Conservation (phyloP, 768 basidiomycete species). For the Plicaturopsis crispa region DNA sequence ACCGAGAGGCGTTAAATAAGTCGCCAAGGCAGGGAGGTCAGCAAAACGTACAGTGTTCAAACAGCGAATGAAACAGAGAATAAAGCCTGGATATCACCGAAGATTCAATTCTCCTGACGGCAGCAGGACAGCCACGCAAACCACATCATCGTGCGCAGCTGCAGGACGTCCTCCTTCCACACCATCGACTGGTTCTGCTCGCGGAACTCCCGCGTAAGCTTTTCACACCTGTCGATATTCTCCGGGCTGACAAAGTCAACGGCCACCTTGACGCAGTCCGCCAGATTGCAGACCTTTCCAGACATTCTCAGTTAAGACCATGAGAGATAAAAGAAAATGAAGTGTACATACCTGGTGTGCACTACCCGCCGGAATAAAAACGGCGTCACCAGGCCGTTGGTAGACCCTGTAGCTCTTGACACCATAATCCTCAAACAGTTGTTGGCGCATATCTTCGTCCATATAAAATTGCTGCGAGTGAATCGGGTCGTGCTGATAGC, state of each 20-base stretch:
- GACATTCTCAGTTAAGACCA: constrained; percentile 3
- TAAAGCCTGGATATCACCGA: too few species aligned
- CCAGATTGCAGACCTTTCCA: constrained; percentile 81
- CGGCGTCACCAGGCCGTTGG: constrained; percentile 86
- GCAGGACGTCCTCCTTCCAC: constrained; percentile 94
- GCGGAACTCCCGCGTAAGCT: constrained; percentile 82
- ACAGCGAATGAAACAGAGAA: too few species aligned
- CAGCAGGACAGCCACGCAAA: constrained; percentile 79
- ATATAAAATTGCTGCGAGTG: constrained; percentile 88
- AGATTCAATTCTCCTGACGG: constrained; percentile 28
- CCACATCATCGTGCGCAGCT: constrained; percentile 90
- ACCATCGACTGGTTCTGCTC: constrained; percentile 80
- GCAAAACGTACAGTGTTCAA: too few species aligned
- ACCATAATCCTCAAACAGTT: constrained; percentile 57
- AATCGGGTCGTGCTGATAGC: constrained; percentile 71
- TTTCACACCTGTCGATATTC: constrained; percentile 81
- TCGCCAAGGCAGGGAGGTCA: too few species aligned
- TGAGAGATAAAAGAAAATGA: background rate
- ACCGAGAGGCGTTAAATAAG: too few species aligned
- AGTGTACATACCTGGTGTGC: constrained; percentile 59
- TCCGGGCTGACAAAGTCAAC: constrained; percentile 93
- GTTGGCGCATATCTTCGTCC: constrained; percentile 56
- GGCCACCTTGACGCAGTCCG: constrained; percentile 96
- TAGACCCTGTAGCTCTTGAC: constrained; percentile 81
- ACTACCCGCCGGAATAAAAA: constrained; percentile 93